Evolutionary conservation across 1,284 basidiomycete species (phyloP), one percentile per base, ranked within the genome.

Genomic region (Wallemia hederae): DNA sequence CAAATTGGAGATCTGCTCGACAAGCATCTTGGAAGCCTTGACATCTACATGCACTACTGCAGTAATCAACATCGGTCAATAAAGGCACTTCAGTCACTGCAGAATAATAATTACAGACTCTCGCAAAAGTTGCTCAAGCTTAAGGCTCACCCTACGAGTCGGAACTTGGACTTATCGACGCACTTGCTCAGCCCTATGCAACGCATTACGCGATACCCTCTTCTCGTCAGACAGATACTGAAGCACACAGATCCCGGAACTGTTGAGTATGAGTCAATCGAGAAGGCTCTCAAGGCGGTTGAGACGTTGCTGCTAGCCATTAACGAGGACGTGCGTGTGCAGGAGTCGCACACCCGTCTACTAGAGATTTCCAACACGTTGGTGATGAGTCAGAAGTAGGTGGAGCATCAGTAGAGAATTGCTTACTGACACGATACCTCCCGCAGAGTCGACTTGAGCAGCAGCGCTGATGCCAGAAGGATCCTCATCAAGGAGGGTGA

Each of bases 151-250:
- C 81, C 85, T 1, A 71, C 78, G 1, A 80, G 82, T 2, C 76
- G 90, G 59, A 88, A 82, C 64, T 73, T 97, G 15, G 90, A 96
- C 67, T 72, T 97, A 5, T 86, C 87, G 0, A 87, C 85, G 65
- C 96, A 90, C 70, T 71, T 97, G 31, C 78, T 97, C 3, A 81
- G 59, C 24, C 55, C 62, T 89, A 86, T 96, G 90, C 91, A 96
- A 79, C 80, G 90, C 15, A 80, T 94, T 60, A 92, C 90, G 0
- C 76, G 87, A 62, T 96, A 94, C 68, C 90, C 90, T 0, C 74
- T 96, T 0, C 74, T 96, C 28, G 80, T 94, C 64, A 80, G 80
- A 61, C 67, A 86, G 79, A 85, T 96, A 63, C 70, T 87, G 17
- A 76, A 82, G 31, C 86, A 90, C 67, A 89, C 87, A 0, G 78